phyloP scores from a whole-genome alignment of 169 alveolate genomes.

The Babesia divergens region DNA sequence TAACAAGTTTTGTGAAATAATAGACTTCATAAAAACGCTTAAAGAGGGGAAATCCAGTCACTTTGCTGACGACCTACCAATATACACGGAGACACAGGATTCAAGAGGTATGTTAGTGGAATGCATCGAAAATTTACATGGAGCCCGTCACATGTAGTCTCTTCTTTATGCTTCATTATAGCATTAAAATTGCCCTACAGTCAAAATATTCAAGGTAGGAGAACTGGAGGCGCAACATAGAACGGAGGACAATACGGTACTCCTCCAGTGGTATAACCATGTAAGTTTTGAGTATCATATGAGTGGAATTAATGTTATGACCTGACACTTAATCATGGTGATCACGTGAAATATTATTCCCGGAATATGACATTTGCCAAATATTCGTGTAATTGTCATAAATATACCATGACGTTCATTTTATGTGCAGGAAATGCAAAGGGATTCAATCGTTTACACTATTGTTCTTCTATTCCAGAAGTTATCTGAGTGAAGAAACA shows the following conservation, averaged over 20 bases:
- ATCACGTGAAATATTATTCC: background rate
- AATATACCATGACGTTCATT: background rate
- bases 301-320: background rate
- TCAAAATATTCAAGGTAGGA: slow-evolving; percentile 5
- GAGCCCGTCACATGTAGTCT: too few relatives aligned
- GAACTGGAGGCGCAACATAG: slow-evolving; percentile 3
- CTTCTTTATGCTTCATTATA: too few relatives aligned
- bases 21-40: background rate
- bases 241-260: background rate
- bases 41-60: background rate
- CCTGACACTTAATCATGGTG: background rate
- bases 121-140: background rate
- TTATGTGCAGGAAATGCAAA: slow-evolving; percentile 16
- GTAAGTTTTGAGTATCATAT: background rate
- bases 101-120: slow-evolving; percentile 1
- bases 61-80: slow-evolving; percentile 15
- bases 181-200: background rate
- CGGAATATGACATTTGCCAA: background rate
- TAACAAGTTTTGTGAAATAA: background rate
- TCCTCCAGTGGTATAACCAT: slow-evolving; percentile 7
- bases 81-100: background rate
- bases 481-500: background rate
- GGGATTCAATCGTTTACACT: background rate
- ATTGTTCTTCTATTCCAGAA: background rate
- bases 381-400: background rate